phyloP scores from a whole-genome alignment of 106 monocot genomes.

The Allium sativum region DNA sequence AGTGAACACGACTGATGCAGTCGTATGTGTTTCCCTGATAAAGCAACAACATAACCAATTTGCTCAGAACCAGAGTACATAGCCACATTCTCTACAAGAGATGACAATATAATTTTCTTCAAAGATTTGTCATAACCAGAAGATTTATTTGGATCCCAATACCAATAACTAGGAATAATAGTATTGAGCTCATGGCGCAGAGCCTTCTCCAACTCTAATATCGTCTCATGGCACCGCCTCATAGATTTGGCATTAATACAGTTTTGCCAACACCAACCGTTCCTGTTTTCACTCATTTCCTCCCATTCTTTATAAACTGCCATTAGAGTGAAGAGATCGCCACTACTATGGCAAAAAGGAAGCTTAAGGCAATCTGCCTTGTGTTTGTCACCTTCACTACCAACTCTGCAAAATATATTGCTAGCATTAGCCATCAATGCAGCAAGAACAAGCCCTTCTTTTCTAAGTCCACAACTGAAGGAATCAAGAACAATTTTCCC shows the following conservation, averaged over 20 bases:
- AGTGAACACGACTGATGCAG: constrained; percentile 91
- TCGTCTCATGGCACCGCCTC: constrained; percentile 78
- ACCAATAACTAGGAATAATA: constrained; percentile 75
- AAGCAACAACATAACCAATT: constrained; percentile 83
- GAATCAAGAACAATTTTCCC: constrained; percentile 92
- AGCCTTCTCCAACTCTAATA: constrained; percentile 62
- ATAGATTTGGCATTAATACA: constrained; percentile 95
- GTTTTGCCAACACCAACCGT: constrained; percentile 90
- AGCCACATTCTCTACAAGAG: constrained; percentile 73
- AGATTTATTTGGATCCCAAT: constrained; percentile 52
- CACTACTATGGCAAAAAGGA: constrained; percentile 82
- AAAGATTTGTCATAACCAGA: constrained; percentile 23
- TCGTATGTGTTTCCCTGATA: constrained; percentile 57
- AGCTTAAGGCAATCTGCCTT: constrained; percentile 81
- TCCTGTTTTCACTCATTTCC: constrained; percentile 25
- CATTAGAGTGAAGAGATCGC: constrained; percentile 91
- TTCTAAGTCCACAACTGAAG: constrained; percentile 34
- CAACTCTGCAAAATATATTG: constrained; percentile 91
- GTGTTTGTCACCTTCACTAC: constrained; percentile 56
- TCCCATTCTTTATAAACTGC: constrained; percentile 96
- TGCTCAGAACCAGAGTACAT: constrained; percentile 64
- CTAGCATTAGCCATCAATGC: constrained; percentile 88
- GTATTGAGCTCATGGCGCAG: constrained; percentile 62
- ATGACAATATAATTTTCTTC: constrained; percentile 68
- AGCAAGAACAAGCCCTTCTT: constrained; percentile 86